phyloP scores from a whole-genome alignment of 148 eudicot genomes.

The Rhododendron simsii region DNA sequence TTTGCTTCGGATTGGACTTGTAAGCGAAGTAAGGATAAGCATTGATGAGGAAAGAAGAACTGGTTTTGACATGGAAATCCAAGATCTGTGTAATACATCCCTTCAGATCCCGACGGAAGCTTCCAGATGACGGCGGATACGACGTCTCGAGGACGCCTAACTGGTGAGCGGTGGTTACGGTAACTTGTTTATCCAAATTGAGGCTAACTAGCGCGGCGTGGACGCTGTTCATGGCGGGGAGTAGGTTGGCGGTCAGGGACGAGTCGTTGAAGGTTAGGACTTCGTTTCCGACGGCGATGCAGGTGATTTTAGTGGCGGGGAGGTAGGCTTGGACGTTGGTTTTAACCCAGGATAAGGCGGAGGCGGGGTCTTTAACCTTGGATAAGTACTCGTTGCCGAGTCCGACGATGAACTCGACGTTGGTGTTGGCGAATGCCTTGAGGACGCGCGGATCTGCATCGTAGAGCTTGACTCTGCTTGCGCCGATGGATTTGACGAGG shows the following conservation, averaged over 20 bases:
- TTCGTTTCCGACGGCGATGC: conserved; percentile 75
- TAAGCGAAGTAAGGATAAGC: conserved; percentile 91
- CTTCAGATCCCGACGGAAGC: conserved; percentile 48
- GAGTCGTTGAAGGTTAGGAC: conserved; percentile 65
- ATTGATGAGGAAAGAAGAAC: conserved; percentile 72
- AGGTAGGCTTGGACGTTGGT: conserved; percentile 55
- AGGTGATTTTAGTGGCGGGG: conserved; percentile 67
- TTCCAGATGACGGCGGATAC: conserved; percentile 75
- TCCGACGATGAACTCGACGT: conserved; percentile 62
- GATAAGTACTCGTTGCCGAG: conserved; percentile 50
- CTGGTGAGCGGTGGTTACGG: conserved; percentile 74
- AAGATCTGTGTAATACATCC: conserved; percentile 45
- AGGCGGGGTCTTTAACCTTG: conserved; percentile 44
- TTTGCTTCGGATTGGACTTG: conserved; percentile 59
- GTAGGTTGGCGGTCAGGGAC: conserved; percentile 32
- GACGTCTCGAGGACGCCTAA: conserved; percentile 57
- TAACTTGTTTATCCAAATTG: conserved; percentile 41
- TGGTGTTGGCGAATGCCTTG: conserved; percentile 72
- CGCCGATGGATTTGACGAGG: conserved; percentile 56
- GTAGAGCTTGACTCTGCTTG: conserved; percentile 69
- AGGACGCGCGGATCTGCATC: conserved; percentile 80
- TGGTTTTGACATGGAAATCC: conserved; percentile 52
- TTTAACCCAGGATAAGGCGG: conserved; percentile 62
- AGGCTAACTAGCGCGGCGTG: conserved; percentile 44
- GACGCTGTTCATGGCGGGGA: conserved; percentile 73